Evolutionary conservation across 768 basidiomycete genomes (phyloP).

Genomic region (Tricholoma saponaceum): DNA sequence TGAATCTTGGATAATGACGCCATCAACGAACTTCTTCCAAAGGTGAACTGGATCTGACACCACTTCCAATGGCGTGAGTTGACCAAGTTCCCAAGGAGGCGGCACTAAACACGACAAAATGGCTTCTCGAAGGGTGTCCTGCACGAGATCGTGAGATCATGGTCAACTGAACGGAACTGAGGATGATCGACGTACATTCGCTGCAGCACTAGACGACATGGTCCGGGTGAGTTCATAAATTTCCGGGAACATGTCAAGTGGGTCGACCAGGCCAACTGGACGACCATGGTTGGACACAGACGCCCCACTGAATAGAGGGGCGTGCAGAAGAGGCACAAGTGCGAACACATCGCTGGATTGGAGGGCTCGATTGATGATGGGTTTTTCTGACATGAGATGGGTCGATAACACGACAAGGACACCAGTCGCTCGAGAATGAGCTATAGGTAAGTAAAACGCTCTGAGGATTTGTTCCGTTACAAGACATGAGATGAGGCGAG

Average conservation of each 20-base stretch:
- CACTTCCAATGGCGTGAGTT: conserved; percentile 19
- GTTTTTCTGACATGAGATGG: conserved; percentile 29
- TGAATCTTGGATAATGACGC: conserved; percentile 27
- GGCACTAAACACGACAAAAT: conserved; percentile 29
- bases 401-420: conserved; percentile 36
- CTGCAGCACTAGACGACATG: conserved; percentile 4
- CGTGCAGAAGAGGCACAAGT: conserved; percentile 42
- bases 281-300: conserved; percentile 30
- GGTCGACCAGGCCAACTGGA: conserved; percentile 46
- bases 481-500: conserved; percentile 45
- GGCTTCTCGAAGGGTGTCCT: conserved; percentile 22
- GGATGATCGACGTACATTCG: conserved; percentile 6
- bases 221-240: conserved; percentile 31
- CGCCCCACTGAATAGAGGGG: conserved; percentile 37
- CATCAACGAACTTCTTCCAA: conserved; percentile 41
- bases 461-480: conserved; percentile 44
- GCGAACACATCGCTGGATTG: conserved; percentile 40
- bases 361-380: conserved; percentile 27
- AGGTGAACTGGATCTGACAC: conserved; percentile 31
- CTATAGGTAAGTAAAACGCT: conserved; percentile 36
- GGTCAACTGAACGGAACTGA: not conserved
- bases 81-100: conserved; percentile 36
- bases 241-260: conserved; percentile 51
- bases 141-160: not conserved
- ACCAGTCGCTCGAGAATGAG: conserved; percentile 24